These are phyloP conservation scores for Ceratocystis colombiana DNA, from an alignment of 2,329 filamentous ascomycete genomes.

Conservation along the genomic window DNA sequence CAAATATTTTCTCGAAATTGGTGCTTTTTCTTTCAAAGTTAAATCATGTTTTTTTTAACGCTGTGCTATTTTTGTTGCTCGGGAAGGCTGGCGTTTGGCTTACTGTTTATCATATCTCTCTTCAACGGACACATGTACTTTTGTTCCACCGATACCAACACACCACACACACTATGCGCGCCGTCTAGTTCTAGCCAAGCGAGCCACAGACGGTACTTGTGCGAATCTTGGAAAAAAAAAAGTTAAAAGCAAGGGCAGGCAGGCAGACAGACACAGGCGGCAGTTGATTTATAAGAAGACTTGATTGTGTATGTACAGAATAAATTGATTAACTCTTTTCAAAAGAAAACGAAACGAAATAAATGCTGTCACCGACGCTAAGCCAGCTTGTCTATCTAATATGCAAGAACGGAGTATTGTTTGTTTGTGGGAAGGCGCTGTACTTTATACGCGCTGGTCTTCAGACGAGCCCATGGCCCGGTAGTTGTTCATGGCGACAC, in stretches of 20 bases:
- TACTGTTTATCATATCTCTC: conserved; percentile 25
- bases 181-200: conserved; percentile 7
- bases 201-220: no score
- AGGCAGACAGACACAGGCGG: not conserved
- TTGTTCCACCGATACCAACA: conserved; percentile 23
- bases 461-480: not conserved
- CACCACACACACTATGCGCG: conserved; percentile 10
- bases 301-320: conserved; percentile 1
- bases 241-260: no score
- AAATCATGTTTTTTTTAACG: conserved; percentile 24
- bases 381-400: not conserved
- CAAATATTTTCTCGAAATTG: conserved; percentile 13
- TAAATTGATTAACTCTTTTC: not conserved
- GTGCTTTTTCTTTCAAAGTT: conserved; percentile 13
- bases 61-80: conserved; percentile 25
- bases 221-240: no score
- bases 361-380: not conserved
- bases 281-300: not conserved
- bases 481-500: conserved; percentile 17
- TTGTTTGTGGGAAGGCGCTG: not conserved
- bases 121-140: conserved; percentile 23
- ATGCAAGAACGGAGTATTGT: not conserved
- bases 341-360: not conserved
- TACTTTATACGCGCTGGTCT: conserved; percentile 4
- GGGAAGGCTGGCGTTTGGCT: conserved; percentile 26